A percentile compares a stretch with the other conserved stretches of the same genome.
These are phyloP conservation scores for Cercospora sojina DNA, from an alignment of 2,329 filamentous ascomycete species.

Conservation along the genomic window DNA sequence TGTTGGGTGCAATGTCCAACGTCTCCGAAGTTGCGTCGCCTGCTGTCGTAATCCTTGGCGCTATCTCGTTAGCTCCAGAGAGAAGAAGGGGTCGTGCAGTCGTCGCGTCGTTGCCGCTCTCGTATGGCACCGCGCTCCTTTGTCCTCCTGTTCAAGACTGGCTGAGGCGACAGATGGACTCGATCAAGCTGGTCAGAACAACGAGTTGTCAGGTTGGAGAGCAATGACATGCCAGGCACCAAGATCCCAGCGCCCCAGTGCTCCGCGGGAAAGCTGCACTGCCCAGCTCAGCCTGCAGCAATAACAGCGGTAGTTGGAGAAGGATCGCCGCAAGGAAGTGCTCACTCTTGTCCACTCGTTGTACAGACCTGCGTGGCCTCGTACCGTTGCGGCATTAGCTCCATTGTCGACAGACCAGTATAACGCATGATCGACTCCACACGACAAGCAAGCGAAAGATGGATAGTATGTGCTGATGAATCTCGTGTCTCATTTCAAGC, in stretches of 20 bases:
- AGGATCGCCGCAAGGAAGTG: background rate
- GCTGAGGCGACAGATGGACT: background rate
- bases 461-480: background rate
- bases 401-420: background rate
- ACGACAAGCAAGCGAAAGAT: background rate
- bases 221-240: background rate
- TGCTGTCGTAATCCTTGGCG: constrained; percentile 6
- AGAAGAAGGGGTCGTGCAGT: background rate
- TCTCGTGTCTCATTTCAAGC: constrained; percentile 17
- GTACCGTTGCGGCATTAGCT: background rate
- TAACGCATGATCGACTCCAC: background rate
- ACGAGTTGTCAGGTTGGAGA: background rate
- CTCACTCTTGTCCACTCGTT: background rate
- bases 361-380: background rate
- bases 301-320: background rate
- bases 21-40: background rate
- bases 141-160: background rate
- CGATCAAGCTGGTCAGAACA: too few relatives aligned
- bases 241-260: background rate
- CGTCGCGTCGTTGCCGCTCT: background rate
- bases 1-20: constrained; percentile 7
- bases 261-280: constrained; percentile 1
- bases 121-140: background rate
- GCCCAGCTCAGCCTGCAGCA: background rate
- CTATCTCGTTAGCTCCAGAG: background rate